These are phyloP conservation scores for Pelargonium nanum DNA, from an alignment of 345 rosid genomes.

Conservation along the genomic window DNA sequence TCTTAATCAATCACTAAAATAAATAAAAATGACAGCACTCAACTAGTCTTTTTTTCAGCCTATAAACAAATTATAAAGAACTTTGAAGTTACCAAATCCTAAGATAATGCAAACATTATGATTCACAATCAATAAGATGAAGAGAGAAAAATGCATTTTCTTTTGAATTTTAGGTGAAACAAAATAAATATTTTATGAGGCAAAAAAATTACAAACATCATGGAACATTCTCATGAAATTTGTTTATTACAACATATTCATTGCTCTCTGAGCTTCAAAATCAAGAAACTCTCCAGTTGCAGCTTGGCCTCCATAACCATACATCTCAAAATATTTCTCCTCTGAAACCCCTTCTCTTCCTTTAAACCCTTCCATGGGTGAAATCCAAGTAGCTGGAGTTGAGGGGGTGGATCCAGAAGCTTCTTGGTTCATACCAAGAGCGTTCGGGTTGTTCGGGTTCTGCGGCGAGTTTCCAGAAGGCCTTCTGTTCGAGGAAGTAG, in stretches of 20 bases:
- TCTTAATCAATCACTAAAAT: too few species aligned
- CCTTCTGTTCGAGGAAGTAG: slow-evolving; percentile 55
- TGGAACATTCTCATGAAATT: not conserved
- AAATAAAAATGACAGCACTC: too few species aligned
- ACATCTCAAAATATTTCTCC: slow-evolving; percentile 44
- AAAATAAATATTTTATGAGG: not conserved
- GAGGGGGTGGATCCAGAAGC: slow-evolving; percentile 50
- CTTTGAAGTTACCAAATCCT: too few species aligned
- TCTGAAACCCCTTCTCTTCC: slow-evolving; percentile 45
- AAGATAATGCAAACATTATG: too few species aligned
- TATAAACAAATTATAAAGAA: too few species aligned
- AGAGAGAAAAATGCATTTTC: too few species aligned
- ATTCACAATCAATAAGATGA: too few species aligned
- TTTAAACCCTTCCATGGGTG: slow-evolving; percentile 53
- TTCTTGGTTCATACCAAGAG: slow-evolving; percentile 47
- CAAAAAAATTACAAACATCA: not conserved
- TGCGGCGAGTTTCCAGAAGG: slow-evolving; percentile 64
- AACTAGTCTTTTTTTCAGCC: too few species aligned
- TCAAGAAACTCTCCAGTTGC: slow-evolving; percentile 32
- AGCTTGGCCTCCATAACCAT: slow-evolving; percentile 35
- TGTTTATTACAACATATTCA: slow-evolving; percentile 35
- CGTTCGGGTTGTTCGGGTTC: slow-evolving; percentile 46
- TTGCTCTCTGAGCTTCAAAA: slow-evolving; percentile 39
- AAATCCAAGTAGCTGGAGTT: slow-evolving; percentile 47
- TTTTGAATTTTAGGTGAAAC: too few species aligned